Evolutionary conservation across 2,329 filamentous ascomycete species (phyloP).

Genomic region (Ambrosiella xylebori): DNA sequence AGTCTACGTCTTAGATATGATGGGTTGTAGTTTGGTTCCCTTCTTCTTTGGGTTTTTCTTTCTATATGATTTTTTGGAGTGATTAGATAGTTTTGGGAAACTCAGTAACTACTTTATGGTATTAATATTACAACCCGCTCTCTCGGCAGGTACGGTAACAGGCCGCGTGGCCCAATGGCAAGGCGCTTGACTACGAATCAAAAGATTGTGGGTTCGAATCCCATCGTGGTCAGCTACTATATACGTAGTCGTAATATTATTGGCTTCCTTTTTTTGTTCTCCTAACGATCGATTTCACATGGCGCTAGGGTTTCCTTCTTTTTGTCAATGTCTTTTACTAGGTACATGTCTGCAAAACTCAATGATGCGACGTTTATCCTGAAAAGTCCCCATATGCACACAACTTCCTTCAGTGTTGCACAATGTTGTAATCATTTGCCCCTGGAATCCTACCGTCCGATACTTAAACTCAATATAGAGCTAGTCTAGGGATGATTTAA

Average conservation of each 20-base stretch:
- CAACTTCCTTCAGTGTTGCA: too few relatives aligned
- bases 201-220: constrained; percentile 2
- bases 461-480: too few relatives aligned
- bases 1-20: not conserved
- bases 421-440: too few relatives aligned
- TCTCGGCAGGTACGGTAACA: not conserved
- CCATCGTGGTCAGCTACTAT: not conserved
- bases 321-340: too few relatives aligned
- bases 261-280: not conserved
- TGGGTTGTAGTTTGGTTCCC: not conserved
- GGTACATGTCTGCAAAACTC: too few relatives aligned
- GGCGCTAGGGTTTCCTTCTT: too few relatives aligned
- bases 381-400: too few relatives aligned
- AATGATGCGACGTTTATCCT: too few relatives aligned
- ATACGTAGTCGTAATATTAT: not conserved
- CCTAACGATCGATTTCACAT: not conserved
- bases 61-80: not conserved
- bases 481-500: too few relatives aligned
- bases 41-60: not conserved
- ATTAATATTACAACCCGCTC: not conserved
- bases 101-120: not conserved
- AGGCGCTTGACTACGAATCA: not conserved
- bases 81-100: not conserved
- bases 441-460: too few relatives aligned
- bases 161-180: not conserved